phyloP scores from a whole-genome alignment of 495 filamentous ascomycete genomes.

The Penicillium odoratum region DNA sequence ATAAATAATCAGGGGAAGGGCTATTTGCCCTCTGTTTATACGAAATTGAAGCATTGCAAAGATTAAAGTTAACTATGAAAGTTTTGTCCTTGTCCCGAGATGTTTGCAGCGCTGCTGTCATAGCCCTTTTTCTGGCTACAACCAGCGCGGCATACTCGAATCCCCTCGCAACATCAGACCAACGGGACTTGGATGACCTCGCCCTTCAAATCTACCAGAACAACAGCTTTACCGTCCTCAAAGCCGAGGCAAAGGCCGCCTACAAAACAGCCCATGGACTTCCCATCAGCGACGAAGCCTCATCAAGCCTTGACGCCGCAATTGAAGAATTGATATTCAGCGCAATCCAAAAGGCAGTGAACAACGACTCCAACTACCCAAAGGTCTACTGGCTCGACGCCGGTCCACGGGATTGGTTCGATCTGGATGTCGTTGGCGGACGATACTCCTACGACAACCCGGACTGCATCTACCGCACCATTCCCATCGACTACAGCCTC shows the following conservation, averaged over 20 bases:
- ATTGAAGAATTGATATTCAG: slow-evolving; percentile 22
- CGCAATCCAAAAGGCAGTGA: slow-evolving; percentile 16
- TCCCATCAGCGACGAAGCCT: slow-evolving; percentile 18
- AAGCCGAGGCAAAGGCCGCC: slow-evolving; percentile 18
- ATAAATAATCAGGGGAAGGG: too few species aligned
- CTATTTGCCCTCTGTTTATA: too few species aligned
- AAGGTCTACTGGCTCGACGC: too few species aligned
- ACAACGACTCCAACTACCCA: slow-evolving; percentile 6
- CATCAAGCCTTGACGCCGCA: slow-evolving; percentile 18
- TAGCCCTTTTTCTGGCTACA: too few species aligned
- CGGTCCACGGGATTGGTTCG: slow-evolving; percentile 18
- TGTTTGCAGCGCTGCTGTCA: too few species aligned
- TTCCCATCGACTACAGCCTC: slow-evolving; percentile 16
- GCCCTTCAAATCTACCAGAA: slow-evolving; percentile 16
- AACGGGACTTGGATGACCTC: slow-evolving; percentile 10
- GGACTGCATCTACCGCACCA: slow-evolving; percentile 21
- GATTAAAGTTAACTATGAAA: too few species aligned
- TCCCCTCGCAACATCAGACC: slow-evolving; percentile 17
- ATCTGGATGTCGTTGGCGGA: slow-evolving; percentile 15
- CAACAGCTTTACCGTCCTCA: slow-evolving; percentile 14
- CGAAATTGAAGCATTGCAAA: too few species aligned
- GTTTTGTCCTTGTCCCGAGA: too few species aligned
- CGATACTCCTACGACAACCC: slow-evolving; percentile 22
- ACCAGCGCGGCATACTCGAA: neutral
- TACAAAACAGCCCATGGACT: slow-evolving; percentile 18